Base-by-base conservation (phyloP, 352 stramenopile species). In the Blastocystis sp. region DNA sequence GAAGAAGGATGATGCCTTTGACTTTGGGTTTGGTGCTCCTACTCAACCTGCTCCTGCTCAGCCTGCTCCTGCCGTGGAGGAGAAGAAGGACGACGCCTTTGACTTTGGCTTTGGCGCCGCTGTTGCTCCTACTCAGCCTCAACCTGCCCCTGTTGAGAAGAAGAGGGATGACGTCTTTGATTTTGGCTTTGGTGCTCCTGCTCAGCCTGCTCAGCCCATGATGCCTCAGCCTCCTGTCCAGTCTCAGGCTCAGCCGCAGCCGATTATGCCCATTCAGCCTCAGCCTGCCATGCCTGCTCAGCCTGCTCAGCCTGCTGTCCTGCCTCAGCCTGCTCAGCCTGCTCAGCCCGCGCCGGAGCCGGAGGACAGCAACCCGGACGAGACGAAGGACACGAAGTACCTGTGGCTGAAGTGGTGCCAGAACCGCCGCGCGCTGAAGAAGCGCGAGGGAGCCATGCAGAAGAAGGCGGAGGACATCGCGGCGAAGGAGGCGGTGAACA, bases 321-420 rank as follows among this genome's bases (percentile, higher is more conserved):
- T n/a, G n/a, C n/a, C n/a, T n/a, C n/a, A n/a, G n/a, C n/a, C n/a
- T n/a, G n/a, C n/a, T n/a, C n/a, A n/a, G 21, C 21, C 17, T 69
- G 21, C 62, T 69, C 21, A 38, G 7, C 24, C 43, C 10, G 65
- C 43, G 38, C 66, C 66, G 9, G 45, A 42, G 17, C 54, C 54
- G 11, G 54, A 61, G 21, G 54, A 61, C 21, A 61, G 54, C 1
- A 61, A 61, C 21, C 54, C 54, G 11, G 66, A 77, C 60, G 66
- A 77, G 60, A 77, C 66, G 38, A 77, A 42, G 6, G 66, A 77
- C 24, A 48, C 61, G 66, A 77, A 77, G 66, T 77, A 77, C 45
- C 52, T 77, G 66, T 77, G 66, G 66, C n/a, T 77, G 9, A 43
- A 61, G 43, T 77, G 38, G 21, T n/a, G 66, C 43, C 66, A 77